Evolutionary conservation across 306 rosid species (phyloP), one percentile per base, ranked within the genome.

Genomic region (Dalbergia cochinchinensis): DNA sequence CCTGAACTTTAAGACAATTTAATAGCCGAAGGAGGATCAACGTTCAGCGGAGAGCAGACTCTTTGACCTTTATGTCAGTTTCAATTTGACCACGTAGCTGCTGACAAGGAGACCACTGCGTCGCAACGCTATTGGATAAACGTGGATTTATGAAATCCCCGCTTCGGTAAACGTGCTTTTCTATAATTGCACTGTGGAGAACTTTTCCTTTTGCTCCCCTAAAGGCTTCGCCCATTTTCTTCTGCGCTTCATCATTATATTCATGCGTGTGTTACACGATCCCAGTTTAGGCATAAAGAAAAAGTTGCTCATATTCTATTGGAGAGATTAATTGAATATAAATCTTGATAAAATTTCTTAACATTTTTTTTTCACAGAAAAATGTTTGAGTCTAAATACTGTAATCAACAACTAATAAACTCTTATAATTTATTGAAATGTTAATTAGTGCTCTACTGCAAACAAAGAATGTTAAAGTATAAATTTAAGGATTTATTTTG

Each of bases 31-130:
- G 41, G 41, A 37, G 5, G 41, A 37, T 4, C 41, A 22, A 26
- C 31, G 31, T 2, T 37, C 41, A 37, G 41, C 7, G 7, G 47
- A 42, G 47, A 33, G 42, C 16, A 34, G 59, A 19, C 37, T 72
- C 33, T 10, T 41, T 64, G 73, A 80, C 73, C 50, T 62, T 64
- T 58, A 0, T 3, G 4, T 0, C 7, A 35, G 35, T 8, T 50
- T 79, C 37, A 78, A 42, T 41, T 78, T 41, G 50, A 64, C 51
- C 9, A 35, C 2, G 70, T n/a, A 71, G 50, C 20, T 35, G 73
- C 78, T 80, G 83, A 80, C 78, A 11, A 64, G 79, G 84, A 72
- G 61, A 53, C 67, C 84, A 80, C 79, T 26, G 11, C 31, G 6
- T 41, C 73, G n/a, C 51, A 50, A 6, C 14, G 50, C 64, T 47